Conservation (phyloP, 2,329 filamentous ascomycete species). For the Periconia macrospinosa region DNA sequence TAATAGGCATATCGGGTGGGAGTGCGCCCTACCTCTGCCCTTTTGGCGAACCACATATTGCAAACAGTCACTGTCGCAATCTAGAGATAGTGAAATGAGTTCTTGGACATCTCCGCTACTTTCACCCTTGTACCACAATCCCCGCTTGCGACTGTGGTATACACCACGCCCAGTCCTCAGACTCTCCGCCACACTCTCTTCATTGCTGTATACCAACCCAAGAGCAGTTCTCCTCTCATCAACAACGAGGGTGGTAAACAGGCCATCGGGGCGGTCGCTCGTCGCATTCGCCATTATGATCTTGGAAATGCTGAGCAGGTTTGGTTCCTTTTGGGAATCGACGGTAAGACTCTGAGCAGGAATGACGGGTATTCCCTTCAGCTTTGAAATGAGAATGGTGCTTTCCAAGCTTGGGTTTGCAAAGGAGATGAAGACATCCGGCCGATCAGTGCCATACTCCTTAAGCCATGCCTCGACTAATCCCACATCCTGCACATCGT, state of each 20-base stretch:
- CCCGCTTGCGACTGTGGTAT: constrained; percentile 94
- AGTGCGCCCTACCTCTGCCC: constrained; percentile 61
- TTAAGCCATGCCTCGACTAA: constrained; percentile 50
- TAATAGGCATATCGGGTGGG: background rate
- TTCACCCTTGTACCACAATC: constrained; percentile 94
- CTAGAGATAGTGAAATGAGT: constrained; percentile 78
- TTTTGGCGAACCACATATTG: constrained; percentile 88
- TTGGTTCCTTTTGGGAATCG: constrained; percentile 60
- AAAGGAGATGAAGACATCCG: constrained; percentile 56
- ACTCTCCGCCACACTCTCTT: constrained; percentile 86
- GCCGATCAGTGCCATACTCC: constrained; percentile 52
- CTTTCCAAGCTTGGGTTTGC: constrained; percentile 43
- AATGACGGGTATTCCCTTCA: constrained; percentile 68
- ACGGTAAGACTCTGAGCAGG: constrained; percentile 71
- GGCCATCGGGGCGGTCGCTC: constrained; percentile 79
- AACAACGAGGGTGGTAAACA: constrained; percentile 88
- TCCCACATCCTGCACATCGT: constrained; percentile 47
- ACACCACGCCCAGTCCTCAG: constrained; percentile 80
- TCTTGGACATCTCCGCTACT: constrained; percentile 94
- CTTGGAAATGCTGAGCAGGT: constrained; percentile 66
- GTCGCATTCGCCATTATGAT: constrained; percentile 75
- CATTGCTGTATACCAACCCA: constrained; percentile 91
- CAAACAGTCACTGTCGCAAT: constrained; percentile 92
- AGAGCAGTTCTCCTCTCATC: constrained; percentile 84
- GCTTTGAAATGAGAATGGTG: constrained; percentile 46